Base-by-base conservation (phyloP, 371 early-diverging fungal genomes). In the Lichtheimia hyalospora region DNA sequence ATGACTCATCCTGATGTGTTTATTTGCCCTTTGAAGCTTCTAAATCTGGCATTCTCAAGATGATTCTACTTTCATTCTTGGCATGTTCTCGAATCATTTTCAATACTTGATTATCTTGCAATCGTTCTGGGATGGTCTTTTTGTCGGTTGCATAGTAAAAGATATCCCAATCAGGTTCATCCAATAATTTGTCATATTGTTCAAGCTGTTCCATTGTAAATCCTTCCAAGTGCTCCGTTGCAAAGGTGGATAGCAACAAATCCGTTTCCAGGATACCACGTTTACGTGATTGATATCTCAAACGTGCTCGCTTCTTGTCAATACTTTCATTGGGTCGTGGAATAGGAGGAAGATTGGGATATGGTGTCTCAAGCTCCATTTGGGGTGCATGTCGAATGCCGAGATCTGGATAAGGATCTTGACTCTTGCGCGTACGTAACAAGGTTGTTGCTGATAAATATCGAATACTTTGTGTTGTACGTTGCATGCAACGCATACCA, bases 161-260 rank as follows among this genome's bases (percentile, higher is more conserved):
- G 61, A 96, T 92, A 71, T 96, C 96, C 97, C 97, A 97, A 71
- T 97, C 97, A 27, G 93, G 92, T 62, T 94, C 92, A 66, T 94
- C 89, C 69, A 98, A 74, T 54, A 98, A 70, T 54, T 77, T 63
- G 67, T 96, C 98, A 55, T 91, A 90, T 62, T 94, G 86, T 10
- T 71, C 73, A 61, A 96, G 73, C 60, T 92, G 85, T 6, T 70
- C 70, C 44, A 70, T 62, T 18, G 73, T 55, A 66, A 96, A 75
- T 1, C 54, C 43, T 6, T 63, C 57, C 43, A 96, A 70, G 62
- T 88, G 75, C 41, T 85, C 69, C 39, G 82, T 73, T 6, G 93
- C 91, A 82, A 94, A 97, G 0, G 96, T 95, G 23, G 94, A 92
- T 16, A 96, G 73, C 27, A 98, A 60, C 58, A 97, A 78, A 66